Evolutionary conservation across 305 asterid species (phyloP).

Genomic region (Salvia sclarea): DNA sequence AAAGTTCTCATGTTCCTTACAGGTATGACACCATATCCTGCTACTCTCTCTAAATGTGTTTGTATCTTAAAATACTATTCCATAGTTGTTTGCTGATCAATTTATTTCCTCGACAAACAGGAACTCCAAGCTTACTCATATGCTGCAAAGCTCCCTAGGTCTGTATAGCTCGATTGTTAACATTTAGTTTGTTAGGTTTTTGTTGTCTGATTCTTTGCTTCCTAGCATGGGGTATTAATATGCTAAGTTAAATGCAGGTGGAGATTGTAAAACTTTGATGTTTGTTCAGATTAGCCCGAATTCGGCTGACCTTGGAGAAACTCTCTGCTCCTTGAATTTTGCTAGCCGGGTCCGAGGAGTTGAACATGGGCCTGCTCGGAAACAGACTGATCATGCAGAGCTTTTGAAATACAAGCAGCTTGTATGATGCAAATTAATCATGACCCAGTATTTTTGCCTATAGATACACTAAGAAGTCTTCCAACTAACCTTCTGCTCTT

Average conservation of each 20-base stretch:
- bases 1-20: constrained; percentile 79
- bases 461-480: background rate
- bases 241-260: constrained; percentile 59
- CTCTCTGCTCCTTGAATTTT: constrained; percentile 86
- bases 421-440: constrained; percentile 52
- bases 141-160: constrained; percentile 97
- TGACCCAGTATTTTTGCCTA: background rate
- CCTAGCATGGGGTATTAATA: constrained; percentile 11
- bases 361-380: constrained; percentile 94
- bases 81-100: constrained; percentile 15
- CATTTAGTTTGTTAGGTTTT: background rate
- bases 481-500: constrained; percentile 26
- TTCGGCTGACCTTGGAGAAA: constrained; percentile 76
- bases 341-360: constrained; percentile 96
- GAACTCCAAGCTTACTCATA: constrained; percentile 96
- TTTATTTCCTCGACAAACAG: constrained; percentile 47
- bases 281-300: constrained; percentile 91
- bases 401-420: constrained; percentile 79
- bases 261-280: constrained; percentile 94
- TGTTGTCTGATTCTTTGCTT: background rate
- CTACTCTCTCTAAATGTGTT: background rate
- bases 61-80: constrained; percentile 18
- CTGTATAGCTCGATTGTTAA: constrained; percentile 29
- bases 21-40: constrained; percentile 44
- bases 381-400: constrained; percentile 72